Evolutionary conservation across 2,329 filamentous ascomycete genomes (phyloP).

Genomic region (Helotiales sp.): DNA sequence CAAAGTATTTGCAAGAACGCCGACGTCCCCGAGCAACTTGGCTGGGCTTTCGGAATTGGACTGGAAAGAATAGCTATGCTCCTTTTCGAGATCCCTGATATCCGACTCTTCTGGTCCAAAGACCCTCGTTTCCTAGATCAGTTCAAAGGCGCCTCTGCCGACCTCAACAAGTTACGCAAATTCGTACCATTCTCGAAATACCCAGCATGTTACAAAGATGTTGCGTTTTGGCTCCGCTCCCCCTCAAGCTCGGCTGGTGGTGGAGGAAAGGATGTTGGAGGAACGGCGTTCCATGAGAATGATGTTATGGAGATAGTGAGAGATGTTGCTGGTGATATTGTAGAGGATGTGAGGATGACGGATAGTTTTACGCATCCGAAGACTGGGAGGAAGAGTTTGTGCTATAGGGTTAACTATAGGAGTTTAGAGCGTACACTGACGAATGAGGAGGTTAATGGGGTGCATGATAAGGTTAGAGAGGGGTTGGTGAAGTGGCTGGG

Average conservation of each 20-base stretch:
- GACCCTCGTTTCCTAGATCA: conserved; percentile 85
- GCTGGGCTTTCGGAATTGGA: conserved; percentile 95
- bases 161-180: conserved; percentile 51
- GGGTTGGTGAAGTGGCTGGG: conserved; percentile 70
- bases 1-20: conserved; percentile 80
- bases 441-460: conserved; percentile 72
- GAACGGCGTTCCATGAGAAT: conserved; percentile 78
- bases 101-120: conserved; percentile 91
- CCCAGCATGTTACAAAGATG: conserved; percentile 86
- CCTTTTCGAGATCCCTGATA: conserved; percentile 93
- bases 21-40: conserved; percentile 70
- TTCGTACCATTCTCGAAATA: conserved; percentile 92
- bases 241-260: conserved; percentile 48
- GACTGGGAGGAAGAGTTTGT: conserved; percentile 79
- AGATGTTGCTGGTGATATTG: conserved; percentile 75
- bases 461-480: conserved; percentile 69
- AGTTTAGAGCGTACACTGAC: conserved; percentile 89
- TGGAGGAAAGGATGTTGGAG: conserved; percentile 34
- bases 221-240: conserved; percentile 82
- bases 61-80: conserved; percentile 97
- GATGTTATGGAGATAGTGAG: conserved; percentile 96
- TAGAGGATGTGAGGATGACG: conserved; percentile 82
- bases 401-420: conserved; percentile 91
- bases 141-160: conserved; percentile 64
- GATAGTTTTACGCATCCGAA: conserved; percentile 90